Base-by-base conservation (phyloP, 1,139 yeast species). In the Candida albicans region DNA sequence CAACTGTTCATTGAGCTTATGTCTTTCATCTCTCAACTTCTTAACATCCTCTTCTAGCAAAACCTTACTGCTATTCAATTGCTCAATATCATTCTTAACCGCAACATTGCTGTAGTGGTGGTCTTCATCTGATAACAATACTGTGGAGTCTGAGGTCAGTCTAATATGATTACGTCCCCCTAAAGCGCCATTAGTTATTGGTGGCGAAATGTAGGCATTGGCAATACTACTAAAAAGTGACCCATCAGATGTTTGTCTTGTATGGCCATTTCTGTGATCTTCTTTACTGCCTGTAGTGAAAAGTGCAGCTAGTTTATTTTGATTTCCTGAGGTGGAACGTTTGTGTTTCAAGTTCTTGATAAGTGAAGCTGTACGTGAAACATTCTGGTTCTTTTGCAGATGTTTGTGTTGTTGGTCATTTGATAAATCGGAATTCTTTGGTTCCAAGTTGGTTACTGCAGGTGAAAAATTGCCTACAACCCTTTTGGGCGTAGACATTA, bases 131-230 rank as follows among this genome's bases (percentile, higher is more conserved):
- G 43, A 42, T 26, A 39, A 28, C 42, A 44, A 32, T 44, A 42
- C 40, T 13, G 65, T 67, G 3, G 75, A 59, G 47, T 72, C 77
- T 2, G 75, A 67, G 4, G 66, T 58, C 2, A 77, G 67, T 44
- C 79, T 67, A 29, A 62, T 61, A 48, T 67, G 76, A 11, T 10
- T 13, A 14, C 22, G 24, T 10, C 44, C 38, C 28, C 61, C 59
- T 11, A 64, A 57, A 11, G 56, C 48, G 31, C 51, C 49, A 31
- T 37, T 40, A 8, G 74, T 75, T 9, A 75, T 58, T 13, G 80
- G 79, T 3, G 81, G 79, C 0, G 80, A 73, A 3, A 70, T 65
- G 51, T 62, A 70, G 1, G 75, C 68, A 13, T 68, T 65, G 24
- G 55, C 57, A 43, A 56, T 53, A 9, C 30, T 18, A 26, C 45